Percentiles rank a stretch among this genome's conserved stretches.
These are phyloP conservation scores for Ceratocystis destructans DNA, from an alignment of 2,329 filamentous ascomycete genomes.

Conservation along the genomic window DNA sequence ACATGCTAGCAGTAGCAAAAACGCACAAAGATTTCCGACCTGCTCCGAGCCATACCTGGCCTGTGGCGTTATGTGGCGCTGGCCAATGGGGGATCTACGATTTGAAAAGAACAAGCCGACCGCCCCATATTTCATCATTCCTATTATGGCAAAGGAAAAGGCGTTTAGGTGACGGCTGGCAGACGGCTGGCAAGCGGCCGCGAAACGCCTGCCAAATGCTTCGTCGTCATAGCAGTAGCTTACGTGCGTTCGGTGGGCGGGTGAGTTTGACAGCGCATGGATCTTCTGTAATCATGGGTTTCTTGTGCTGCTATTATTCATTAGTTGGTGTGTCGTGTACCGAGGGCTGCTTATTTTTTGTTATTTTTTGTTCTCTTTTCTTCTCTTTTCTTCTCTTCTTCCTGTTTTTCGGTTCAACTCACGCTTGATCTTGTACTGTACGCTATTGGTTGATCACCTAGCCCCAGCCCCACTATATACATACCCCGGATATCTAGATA, in stretches of 20 bases:
- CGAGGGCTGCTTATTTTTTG: too few relatives aligned
- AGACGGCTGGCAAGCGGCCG: neutral
- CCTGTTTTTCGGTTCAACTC: neutral
- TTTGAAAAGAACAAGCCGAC: constrained; percentile 17
- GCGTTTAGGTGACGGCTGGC: neutral
- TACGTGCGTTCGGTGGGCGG: neutral
- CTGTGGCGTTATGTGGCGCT: constrained; percentile 14
- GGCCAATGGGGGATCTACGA: constrained; percentile 27
- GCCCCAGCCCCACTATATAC: neutral
- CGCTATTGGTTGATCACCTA: neutral
- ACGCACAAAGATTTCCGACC: constrained; percentile 28
- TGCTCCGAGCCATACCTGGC: constrained; percentile 28
- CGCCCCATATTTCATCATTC: constrained; percentile 22
- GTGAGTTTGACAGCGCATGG: neutral
- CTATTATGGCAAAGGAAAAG: neutral
- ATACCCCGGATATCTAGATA: neutral
- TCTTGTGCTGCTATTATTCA: too few relatives aligned
- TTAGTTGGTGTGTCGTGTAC: too few relatives aligned
- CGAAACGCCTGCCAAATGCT: too few relatives aligned
- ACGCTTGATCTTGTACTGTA: neutral
- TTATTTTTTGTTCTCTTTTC: neutral
- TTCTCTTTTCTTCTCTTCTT: neutral
- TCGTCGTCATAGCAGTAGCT: neutral
- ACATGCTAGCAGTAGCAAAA: constrained; percentile 5
- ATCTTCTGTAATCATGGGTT: neutral